Evolutionary conservation across 345 rosid species (phyloP).

Genomic region (Melaleuca quinquenervia): DNA sequence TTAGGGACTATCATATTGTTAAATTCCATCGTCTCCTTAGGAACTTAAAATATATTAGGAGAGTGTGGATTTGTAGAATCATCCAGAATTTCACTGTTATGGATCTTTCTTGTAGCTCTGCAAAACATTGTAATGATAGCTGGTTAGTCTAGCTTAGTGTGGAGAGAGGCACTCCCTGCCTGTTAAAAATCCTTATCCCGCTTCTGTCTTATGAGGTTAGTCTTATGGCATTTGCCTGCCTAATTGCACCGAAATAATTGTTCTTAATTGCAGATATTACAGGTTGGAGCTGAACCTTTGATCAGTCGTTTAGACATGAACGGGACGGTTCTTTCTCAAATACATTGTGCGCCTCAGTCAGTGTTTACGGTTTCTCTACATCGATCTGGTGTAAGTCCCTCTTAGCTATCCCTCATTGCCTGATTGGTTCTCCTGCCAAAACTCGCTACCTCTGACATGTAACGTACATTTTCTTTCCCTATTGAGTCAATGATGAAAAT

Average conservation of each 20-base stretch:
- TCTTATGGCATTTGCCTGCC: not conserved
- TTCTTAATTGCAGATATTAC: constrained; percentile 51
- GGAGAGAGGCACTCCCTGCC: not conserved
- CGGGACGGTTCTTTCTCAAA: constrained; percentile 62
- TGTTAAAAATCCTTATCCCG: not conserved
- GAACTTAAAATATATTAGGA: not conserved
- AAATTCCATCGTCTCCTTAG: not conserved
- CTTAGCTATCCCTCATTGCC: not conserved
- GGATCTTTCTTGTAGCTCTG: not conserved
- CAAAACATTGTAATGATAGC: not conserved
- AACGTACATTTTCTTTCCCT: not conserved
- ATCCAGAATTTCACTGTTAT: not conserved
- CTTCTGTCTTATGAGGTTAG: not conserved
- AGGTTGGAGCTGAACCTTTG: constrained; percentile 80
- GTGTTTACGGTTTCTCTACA: constrained; percentile 74
- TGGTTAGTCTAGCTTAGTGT: not conserved
- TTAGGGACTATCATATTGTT: not conserved
- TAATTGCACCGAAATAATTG: not conserved
- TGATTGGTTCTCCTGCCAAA: not conserved
- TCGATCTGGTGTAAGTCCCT: constrained; percentile 55
- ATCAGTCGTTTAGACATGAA: constrained; percentile 63
- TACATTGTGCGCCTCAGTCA: constrained; percentile 77
- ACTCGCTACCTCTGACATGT: not conserved
- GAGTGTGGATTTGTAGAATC: not conserved
- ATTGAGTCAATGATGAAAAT: not conserved